Base-by-base conservation (phyloP, 495 filamentous ascomycete species). In the Aspergillus diversus region DNA sequence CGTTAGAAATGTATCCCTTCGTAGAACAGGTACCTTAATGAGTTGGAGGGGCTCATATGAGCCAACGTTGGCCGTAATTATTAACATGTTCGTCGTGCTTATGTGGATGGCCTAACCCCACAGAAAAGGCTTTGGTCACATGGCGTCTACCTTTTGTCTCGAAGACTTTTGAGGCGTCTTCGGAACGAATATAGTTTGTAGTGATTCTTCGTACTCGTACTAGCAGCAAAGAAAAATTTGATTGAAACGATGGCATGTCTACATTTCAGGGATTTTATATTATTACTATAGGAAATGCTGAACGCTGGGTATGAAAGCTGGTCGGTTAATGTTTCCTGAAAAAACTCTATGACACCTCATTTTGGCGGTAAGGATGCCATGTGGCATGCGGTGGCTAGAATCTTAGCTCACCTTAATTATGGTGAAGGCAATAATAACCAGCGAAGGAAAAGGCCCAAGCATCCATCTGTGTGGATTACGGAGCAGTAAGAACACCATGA, bases 371-470 rank as follows among this genome's bases (percentile, higher is more conserved):
- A 17, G 47, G 47, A 11, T 4, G 47, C 47, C 47, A 50, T 50
- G 47, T 50, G 47, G 47, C 47, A 50, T 27, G 2, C 17, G 13
- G 47, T 27, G 47, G 47, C 47, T n/a, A 17, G 47, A 50, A 50
- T 27, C 47, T 50, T 50, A 50, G 47, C 47, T 17, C 47, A 50
- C 47, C 27, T 50, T 50, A 50, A 50, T 50, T 21, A n/a, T 27
- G 16, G 7, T 50, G 9, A 4, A 9, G 47, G n/a, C n/a, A 49
- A 16, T 6, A 50, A 27, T 17, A 17, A 21, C 47, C 2, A 17
- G 47, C 47, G n/a, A 50, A 50, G 8, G 7, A 50, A 50, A 16
- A 27, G 47, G n/a, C 7, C 16, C 11, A 50, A 50, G 47, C 47
- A 50, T 27, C 11, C 16, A 27, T 50, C 46, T 17, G 47, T 50